Conservation (phyloP, 495 filamentous ascomycete species). For the Hypoxylon cercidicola region DNA sequence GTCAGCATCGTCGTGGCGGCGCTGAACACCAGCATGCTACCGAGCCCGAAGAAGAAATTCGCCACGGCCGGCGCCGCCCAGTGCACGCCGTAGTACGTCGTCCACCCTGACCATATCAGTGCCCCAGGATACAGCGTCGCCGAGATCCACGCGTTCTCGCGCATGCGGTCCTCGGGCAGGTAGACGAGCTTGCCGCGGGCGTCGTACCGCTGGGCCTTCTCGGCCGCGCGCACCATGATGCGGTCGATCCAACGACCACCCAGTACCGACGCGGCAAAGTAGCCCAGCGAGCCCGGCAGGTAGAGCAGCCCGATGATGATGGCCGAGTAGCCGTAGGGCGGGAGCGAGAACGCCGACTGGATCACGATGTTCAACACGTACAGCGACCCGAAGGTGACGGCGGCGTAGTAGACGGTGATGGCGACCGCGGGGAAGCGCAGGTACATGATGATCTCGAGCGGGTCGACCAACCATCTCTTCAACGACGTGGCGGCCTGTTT, state of each 20-base stretch:
- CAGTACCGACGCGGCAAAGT: constrained; percentile 74
- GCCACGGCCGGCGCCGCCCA: constrained; percentile 69
- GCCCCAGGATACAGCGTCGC: constrained; percentile 79
- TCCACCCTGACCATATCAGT: constrained; percentile 70
- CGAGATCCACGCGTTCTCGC: constrained; percentile 88
- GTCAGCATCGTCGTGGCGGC: constrained; percentile 84
- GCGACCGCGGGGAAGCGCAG: constrained; percentile 83
- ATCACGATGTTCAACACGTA: constrained; percentile 91
- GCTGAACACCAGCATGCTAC: constrained; percentile 89
- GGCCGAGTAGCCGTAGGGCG: constrained; percentile 79
- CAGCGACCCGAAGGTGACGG: constrained; percentile 81
- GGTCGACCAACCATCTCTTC: constrained; percentile 80
- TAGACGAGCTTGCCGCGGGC: constrained; percentile 74
- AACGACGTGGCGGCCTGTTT: constrained; percentile 61
- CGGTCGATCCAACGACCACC: constrained; percentile 89
- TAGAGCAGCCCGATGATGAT: constrained; percentile 85
- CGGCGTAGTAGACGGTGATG: constrained; percentile 83
- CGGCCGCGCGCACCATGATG: constrained; percentile 88
- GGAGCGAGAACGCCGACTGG: constrained; percentile 74
- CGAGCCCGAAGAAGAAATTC: constrained; percentile 89
- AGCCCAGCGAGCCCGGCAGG: constrained; percentile 82
- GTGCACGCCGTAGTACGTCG: constrained; percentile 51
- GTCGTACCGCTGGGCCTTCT: constrained; percentile 75
- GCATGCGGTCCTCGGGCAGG: constrained; percentile 88
- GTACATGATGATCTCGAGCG: constrained; percentile 79